These are phyloP conservation scores for Boletellus sp. DNA, from an alignment of 768 basidiomycete species.

Conservation along the genomic window DNA sequence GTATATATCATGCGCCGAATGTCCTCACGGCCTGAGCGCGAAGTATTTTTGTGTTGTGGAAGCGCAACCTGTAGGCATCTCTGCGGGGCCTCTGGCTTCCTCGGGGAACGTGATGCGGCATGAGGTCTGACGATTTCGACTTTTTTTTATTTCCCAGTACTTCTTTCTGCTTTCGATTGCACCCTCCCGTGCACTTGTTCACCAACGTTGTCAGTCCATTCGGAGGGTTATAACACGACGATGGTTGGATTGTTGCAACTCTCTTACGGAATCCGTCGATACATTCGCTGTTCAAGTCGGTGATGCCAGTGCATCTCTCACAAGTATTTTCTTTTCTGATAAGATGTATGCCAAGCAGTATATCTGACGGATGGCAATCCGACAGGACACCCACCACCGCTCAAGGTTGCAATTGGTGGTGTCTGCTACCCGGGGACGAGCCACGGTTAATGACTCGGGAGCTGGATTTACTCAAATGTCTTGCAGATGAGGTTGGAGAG, in stretches of 20 bases:
- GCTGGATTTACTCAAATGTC: not conserved
- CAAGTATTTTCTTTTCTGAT: not conserved
- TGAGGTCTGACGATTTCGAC: not conserved
- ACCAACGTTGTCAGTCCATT: slow-evolving; percentile 61
- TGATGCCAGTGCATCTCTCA: not conserved
- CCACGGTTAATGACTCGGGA: not conserved
- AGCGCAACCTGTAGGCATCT: slow-evolving; percentile 12
- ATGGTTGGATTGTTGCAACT: slow-evolving; percentile 76
- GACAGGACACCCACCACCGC: slow-evolving; percentile 45
- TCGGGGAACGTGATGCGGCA: slow-evolving; percentile 24
- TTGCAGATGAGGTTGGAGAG: slow-evolving; percentile 71
- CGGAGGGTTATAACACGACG: slow-evolving; percentile 67
- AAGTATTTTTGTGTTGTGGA: slow-evolving; percentile 11
- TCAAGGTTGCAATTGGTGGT: slow-evolving; percentile 49
- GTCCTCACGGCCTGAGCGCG: too few species aligned
- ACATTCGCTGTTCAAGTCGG: not conserved
- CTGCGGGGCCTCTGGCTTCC: slow-evolving; percentile 9
- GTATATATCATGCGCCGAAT: too few species aligned
- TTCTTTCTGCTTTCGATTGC: slow-evolving; percentile 69
- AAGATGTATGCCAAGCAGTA: slow-evolving; percentile 50
- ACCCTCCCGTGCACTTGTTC: slow-evolving; percentile 72
- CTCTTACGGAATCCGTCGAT: slow-evolving; percentile 63
- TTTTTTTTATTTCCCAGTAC: slow-evolving; percentile 38
- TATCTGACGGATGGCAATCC: slow-evolving; percentile 58
- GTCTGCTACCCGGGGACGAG: slow-evolving; percentile 62